A percentile compares a stretch with the other conserved stretches of the same genome.
Conservation (phyloP, 352 stramenopile genomes). For the Globisporangium sylvaticum region DNA sequence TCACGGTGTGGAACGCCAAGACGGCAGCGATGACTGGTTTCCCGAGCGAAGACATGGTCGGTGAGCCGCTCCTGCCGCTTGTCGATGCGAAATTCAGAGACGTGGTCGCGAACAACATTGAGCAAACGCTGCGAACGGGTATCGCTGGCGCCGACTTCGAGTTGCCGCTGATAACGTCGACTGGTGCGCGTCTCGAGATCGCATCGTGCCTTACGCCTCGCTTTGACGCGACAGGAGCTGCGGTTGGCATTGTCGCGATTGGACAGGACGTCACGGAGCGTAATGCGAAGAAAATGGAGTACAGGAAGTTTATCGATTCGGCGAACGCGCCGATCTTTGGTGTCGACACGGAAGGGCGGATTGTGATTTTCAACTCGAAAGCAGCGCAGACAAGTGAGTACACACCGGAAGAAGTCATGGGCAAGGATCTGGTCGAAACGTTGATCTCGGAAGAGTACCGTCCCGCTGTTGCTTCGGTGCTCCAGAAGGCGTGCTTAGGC, state of each 20-base stretch:
- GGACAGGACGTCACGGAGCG: conserved; percentile 61
- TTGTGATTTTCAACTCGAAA: conserved; percentile 85
- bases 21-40: conserved; percentile 54
- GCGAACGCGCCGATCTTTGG: conserved; percentile 15
- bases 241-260: conserved; percentile 56
- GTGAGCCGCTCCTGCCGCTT: conserved; percentile 39
- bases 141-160: conserved; percentile 53
- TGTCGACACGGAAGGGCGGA: conserved; percentile 38
- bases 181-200: conserved; percentile 49
- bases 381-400: conserved; percentile 75
- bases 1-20: conserved; percentile 70
- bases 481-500: conserved; percentile 46
- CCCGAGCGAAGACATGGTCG: conserved; percentile 43
- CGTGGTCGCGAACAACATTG: conserved; percentile 45
- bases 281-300: conserved; percentile 74
- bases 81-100: conserved; percentile 46
- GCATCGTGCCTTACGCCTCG: conserved; percentile 50
- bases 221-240: conserved; percentile 35
- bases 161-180: conserved; percentile 43
- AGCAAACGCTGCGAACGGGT: conserved; percentile 34
- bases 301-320: conserved; percentile 28
- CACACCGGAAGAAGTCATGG: conserved; percentile 78
- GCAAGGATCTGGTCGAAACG: conserved; percentile 65
- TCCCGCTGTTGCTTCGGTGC: conserved; percentile 36
- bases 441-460: conserved; percentile 63